Percentiles rank a stretch among this genome's conserved stretches.
These are phyloP conservation scores for Prunus yedoensis DNA, from an alignment of 331 rosid species.

Conservation along the genomic window DNA sequence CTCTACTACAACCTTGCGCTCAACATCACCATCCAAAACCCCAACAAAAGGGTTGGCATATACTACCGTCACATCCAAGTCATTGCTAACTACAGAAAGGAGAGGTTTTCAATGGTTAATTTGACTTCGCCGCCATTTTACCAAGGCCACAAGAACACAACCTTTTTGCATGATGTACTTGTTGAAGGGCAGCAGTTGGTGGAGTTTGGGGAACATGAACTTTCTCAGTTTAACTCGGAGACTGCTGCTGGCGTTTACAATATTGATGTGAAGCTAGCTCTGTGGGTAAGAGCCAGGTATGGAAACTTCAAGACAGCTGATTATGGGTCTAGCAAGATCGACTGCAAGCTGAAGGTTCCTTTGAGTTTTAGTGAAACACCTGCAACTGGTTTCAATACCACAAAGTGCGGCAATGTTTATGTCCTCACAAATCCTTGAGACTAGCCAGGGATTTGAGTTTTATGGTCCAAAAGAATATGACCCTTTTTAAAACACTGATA, in stretches of 20 bases:
- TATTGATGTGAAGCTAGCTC: conserved; percentile 50
- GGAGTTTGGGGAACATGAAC: conserved; percentile 19
- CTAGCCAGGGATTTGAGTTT: neutral
- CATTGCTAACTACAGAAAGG: neutral
- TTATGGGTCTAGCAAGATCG: conserved; percentile 21
- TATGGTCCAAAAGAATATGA: neutral
- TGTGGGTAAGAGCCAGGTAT: conserved; percentile 41
- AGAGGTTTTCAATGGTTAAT: neutral
- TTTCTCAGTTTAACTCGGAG: conserved; percentile 27
- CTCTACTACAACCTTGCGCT: conserved; percentile 34
- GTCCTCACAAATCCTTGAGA: neutral
- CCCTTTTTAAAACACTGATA: neutral
- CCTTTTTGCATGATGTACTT: conserved; percentile 18
- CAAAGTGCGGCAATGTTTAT: conserved; percentile 23
- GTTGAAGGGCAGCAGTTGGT: conserved; percentile 42
- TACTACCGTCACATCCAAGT: conserved; percentile 8
- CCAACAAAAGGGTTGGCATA: conserved; percentile 31
- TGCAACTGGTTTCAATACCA: conserved; percentile 5
- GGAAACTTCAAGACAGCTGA: conserved; percentile 24
- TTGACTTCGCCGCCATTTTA: conserved; percentile 14
- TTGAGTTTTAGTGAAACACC: conserved; percentile 10
- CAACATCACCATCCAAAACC: conserved; percentile 34
- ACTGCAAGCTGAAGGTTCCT: conserved; percentile 39
- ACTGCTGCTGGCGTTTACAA: conserved; percentile 32
- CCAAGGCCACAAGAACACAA: conserved; percentile 55